Evolutionary conservation across 805 yeast species (phyloP).

Genomic region (Schwanniomyces polymorphus): DNA sequence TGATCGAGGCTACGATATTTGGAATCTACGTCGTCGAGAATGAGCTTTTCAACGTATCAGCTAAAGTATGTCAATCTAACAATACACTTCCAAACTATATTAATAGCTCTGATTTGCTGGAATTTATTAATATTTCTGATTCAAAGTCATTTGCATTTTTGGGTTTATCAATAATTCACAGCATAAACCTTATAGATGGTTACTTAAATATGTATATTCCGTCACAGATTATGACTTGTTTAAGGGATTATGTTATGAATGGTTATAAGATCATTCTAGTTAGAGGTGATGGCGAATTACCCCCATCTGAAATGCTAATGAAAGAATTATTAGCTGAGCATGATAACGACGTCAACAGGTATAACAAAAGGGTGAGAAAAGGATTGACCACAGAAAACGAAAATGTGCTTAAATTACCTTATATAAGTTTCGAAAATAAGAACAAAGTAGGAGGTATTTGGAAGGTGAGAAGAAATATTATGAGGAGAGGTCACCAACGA

Average conservation of each 20-base stretch:
- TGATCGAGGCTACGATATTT: conserved; percentile 44
- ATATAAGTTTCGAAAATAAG: conserved; percentile 38
- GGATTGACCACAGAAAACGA: conserved; percentile 6
- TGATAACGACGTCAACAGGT: conserved; percentile 14
- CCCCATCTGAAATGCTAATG: conserved; percentile 53
- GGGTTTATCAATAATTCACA: conserved; percentile 67
- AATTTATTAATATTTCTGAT: conserved; percentile 6
- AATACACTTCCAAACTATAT: conserved; percentile 17
- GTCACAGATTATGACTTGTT: conserved; percentile 4
- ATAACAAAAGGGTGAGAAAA: conserved; percentile 15
- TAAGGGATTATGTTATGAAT: conserved; percentile 15
- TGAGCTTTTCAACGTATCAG: conserved; percentile 18
- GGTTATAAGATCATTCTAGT: conserved; percentile 43
- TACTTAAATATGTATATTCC: conserved; percentile 62
- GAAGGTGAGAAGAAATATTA: conserved; percentile 57
- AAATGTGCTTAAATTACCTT: conserved; percentile 33
- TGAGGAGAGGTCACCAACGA: conserved; percentile 30
- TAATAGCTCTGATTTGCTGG: conserved; percentile 12
- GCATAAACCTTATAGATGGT: conserved; percentile 44
- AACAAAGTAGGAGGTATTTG: conserved; percentile 55
- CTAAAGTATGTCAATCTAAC: conserved; percentile 15
- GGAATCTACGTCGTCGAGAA: conserved; percentile 34
- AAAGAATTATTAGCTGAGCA: conserved; percentile 19
- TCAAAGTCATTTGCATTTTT: conserved; percentile 24
- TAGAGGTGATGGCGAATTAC: conserved; percentile 67